These are phyloP conservation scores for Yamadazyma aaseri DNA, from an alignment of 1,139 yeast genomes.

Conservation along the genomic window DNA sequence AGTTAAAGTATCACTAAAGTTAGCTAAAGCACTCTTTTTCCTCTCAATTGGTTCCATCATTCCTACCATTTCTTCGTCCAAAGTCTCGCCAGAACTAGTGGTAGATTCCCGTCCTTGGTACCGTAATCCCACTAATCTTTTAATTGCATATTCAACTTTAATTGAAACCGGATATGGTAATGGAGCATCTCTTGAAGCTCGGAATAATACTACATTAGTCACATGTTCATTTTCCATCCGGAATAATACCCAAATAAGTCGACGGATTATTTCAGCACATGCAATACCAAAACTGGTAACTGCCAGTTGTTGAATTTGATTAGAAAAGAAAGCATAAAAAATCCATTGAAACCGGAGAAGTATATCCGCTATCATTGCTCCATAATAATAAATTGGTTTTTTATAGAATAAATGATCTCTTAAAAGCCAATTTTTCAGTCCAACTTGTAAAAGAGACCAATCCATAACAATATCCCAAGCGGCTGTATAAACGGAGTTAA, in stretches of 20 bases:
- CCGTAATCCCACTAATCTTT: slow-evolving; percentile 36
- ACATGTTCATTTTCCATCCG: slow-evolving; percentile 97
- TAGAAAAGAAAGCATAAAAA: slow-evolving; percentile 70
- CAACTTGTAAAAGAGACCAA: slow-evolving; percentile 80
- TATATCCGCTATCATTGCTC: slow-evolving; percentile 72
- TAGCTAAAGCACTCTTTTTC: slow-evolving; percentile 36
- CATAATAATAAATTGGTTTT: slow-evolving; percentile 60
- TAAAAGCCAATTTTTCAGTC: slow-evolving; percentile 56
- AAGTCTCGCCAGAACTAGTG: slow-evolving; percentile 1
- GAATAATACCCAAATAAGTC: slow-evolving; percentile 86
- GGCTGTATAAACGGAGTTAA: slow-evolving; percentile 69
- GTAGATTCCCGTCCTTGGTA: slow-evolving; percentile 16
- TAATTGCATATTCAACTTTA: slow-evolving; percentile 40
- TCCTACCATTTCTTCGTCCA: slow-evolving; percentile 9
- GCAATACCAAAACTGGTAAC: slow-evolving; percentile 85
- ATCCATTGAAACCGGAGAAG: slow-evolving; percentile 87
- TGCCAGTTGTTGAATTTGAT: slow-evolving; percentile 84
- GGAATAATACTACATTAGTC: slow-evolving; percentile 76
- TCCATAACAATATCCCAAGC: slow-evolving; percentile 95
- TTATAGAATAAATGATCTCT: slow-evolving; percentile 71
- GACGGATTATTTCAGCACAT: slow-evolving; percentile 72
- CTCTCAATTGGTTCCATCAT: slow-evolving; percentile 15
- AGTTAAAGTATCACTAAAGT: slow-evolving; percentile 62
- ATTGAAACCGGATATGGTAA: slow-evolving; percentile 65
- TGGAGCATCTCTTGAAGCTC: slow-evolving; percentile 85